Evolutionary conservation across 108 stramenopile genomes (phyloP).

Genomic region (Skeletonema grethae): DNA sequence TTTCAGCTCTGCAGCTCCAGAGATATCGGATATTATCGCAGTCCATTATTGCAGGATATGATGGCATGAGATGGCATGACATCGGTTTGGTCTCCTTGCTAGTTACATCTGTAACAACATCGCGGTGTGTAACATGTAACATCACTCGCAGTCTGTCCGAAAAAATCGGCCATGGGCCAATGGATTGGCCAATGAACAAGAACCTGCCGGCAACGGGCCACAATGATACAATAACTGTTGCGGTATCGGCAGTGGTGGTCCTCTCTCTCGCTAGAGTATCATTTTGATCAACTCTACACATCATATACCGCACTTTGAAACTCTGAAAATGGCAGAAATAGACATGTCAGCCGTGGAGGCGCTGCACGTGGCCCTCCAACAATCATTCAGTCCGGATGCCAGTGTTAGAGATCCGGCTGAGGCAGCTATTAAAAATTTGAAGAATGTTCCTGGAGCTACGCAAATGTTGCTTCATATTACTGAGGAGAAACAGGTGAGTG

Average conservation of each 20-base stretch:
- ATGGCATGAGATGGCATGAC: too few species aligned
- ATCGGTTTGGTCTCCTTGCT: too few species aligned
- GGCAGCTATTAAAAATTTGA: slow-evolving; percentile 80
- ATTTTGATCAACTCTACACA: not conserved
- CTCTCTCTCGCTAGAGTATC: not conserved
- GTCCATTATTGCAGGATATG: too few species aligned
- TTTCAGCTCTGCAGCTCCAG: too few species aligned
- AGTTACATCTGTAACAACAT: too few species aligned
- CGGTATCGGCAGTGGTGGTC: not conserved
- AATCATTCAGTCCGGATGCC: slow-evolving; percentile 86
- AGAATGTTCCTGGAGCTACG: slow-evolving; percentile 78
- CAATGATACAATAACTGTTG: too few species aligned
- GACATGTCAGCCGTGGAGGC: slow-evolving; percentile 70
- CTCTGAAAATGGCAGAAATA: slow-evolving; percentile 2
- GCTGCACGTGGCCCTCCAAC: slow-evolving; percentile 86
- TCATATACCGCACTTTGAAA: not conserved
- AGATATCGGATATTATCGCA: too few species aligned
- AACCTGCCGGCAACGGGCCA: too few species aligned
- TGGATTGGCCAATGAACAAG: too few species aligned
- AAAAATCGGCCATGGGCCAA: too few species aligned
- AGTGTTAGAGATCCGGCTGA: slow-evolving; percentile 80
- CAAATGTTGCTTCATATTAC: slow-evolving; percentile 79
- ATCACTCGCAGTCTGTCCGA: too few species aligned
- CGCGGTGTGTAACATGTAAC: too few species aligned
- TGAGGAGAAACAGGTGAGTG: slow-evolving; percentile 84